Conservation (phyloP, 805 yeast species). For the Metschnikowia borealis region DNA sequence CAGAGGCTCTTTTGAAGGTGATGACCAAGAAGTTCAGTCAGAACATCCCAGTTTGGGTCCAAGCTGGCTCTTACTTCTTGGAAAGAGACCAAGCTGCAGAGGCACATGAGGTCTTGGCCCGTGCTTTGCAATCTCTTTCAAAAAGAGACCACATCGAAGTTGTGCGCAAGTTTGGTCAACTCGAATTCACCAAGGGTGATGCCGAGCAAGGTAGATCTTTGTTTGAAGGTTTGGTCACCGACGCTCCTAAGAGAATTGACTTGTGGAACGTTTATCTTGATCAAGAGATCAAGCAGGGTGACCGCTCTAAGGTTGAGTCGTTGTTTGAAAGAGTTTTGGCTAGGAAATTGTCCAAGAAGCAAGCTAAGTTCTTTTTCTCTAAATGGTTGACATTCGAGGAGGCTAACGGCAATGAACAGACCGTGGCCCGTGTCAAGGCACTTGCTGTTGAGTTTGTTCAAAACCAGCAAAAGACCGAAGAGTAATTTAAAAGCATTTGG, state of each 20-base stretch:
- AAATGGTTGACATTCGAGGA: conserved; percentile 88
- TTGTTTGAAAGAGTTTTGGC: conserved; percentile 76
- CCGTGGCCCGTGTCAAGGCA: conserved; percentile 81
- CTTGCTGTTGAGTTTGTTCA: conserved; percentile 79
- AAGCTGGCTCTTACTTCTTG: conserved; percentile 72
- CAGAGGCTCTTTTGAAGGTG: conserved; percentile 60
- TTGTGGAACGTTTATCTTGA: conserved; percentile 94
- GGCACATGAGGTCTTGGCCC: conserved; percentile 71
- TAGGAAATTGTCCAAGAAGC: conserved; percentile 72
- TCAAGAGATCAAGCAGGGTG: conserved; percentile 71
- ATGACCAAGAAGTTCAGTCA: conserved; percentile 78
- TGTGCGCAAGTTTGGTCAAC: conserved; percentile 82
- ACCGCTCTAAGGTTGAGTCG: conserved; percentile 64
- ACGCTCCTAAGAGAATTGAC: conserved; percentile 88
- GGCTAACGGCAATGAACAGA: conserved; percentile 59
- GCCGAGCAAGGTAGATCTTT: conserved; percentile 92
- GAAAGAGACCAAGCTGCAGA: conserved; percentile 53
- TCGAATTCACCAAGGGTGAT: conserved; percentile 85
- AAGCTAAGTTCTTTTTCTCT: conserved; percentile 90
- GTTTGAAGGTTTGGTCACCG: conserved; percentile 86
- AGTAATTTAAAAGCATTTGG: not conserved
- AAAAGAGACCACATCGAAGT: conserved; percentile 73
- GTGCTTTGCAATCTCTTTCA: conserved; percentile 67
- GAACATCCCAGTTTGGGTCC: conserved; percentile 70
- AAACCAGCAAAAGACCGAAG: conserved; percentile 17